These are phyloP conservation scores for Vigna unguiculata DNA, from an alignment of 306 rosid genomes.

Conservation along the genomic window DNA sequence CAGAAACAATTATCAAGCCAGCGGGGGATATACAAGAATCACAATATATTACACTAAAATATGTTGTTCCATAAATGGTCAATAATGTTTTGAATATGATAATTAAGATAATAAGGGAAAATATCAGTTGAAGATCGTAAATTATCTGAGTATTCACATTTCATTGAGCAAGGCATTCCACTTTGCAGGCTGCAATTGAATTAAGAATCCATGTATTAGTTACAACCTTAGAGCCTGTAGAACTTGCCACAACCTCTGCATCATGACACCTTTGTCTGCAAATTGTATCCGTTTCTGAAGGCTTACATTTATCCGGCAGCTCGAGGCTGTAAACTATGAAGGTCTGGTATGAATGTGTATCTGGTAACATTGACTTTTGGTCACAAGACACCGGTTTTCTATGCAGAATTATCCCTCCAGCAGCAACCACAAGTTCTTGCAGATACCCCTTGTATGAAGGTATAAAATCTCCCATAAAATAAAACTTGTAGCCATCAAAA, in stretches of 20 bases:
- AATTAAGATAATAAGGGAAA: not conserved
- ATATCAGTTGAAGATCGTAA: conserved; percentile 34
- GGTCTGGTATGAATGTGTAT: conserved; percentile 52
- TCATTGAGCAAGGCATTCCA: conserved; percentile 59
- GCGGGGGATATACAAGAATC: not conserved
- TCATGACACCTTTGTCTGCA: conserved; percentile 53
- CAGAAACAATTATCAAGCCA: not conserved
- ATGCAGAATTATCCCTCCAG: conserved; percentile 84
- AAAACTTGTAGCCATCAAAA: conserved; percentile 77
- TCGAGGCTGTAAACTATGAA: conserved; percentile 78
- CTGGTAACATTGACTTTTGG: conserved; percentile 36
- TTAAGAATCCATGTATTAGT: conserved; percentile 85
- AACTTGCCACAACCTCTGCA: conserved; percentile 73
- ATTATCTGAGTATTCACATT: conserved; percentile 31
- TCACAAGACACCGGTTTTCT: conserved; percentile 74
- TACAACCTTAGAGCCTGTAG: conserved; percentile 68
- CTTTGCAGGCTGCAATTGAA: conserved; percentile 88
- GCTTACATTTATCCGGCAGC: conserved; percentile 62
- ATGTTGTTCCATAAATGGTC: not conserved
- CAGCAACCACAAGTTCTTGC: conserved; percentile 82
- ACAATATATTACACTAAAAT: not conserved
- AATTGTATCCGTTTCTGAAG: conserved; percentile 46
- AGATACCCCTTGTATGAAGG: conserved; percentile 81
- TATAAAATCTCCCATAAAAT: conserved; percentile 71
- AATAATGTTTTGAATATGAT: not conserved